These are phyloP conservation scores for Aspergillus calidoustus DNA, from an alignment of 2,329 filamentous ascomycete genomes.

Conservation along the genomic window DNA sequence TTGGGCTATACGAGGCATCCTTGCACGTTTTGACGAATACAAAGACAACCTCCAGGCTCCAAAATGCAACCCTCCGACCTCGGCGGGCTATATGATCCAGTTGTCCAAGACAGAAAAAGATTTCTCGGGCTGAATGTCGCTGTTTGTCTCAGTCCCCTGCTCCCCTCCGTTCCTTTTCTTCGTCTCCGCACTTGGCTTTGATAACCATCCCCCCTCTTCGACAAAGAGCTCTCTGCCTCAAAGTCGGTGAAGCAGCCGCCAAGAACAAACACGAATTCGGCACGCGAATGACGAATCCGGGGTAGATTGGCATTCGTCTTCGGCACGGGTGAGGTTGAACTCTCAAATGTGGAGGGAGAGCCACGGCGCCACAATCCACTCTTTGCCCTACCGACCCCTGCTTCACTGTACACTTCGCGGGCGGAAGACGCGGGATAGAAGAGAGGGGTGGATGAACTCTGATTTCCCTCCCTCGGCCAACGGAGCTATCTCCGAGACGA, in stretches of 20 bases:
- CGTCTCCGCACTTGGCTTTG: too few relatives aligned
- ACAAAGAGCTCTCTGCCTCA: not conserved
- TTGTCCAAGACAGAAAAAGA: not conserved
- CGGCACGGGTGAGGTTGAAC: not conserved
- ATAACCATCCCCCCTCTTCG: too few relatives aligned
- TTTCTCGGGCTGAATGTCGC: not conserved
- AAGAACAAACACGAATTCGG: slow-evolving; percentile 7
- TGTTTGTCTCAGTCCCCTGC: not conserved
- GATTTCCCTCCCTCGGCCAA: not conserved
- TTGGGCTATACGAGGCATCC: not conserved
- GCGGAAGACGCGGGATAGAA: not conserved
- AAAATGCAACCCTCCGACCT: not conserved
- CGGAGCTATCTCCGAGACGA: not conserved
- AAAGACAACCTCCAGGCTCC: not conserved
- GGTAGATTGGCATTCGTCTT: slow-evolving; percentile 1
- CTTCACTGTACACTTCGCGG: not conserved
- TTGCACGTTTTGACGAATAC: not conserved
- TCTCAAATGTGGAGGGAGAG: not conserved
- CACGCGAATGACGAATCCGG: slow-evolving; percentile 1
- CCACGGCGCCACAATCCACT: not conserved
- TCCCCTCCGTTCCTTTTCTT: not conserved
- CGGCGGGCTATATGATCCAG: not conserved
- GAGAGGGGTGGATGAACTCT: not conserved
- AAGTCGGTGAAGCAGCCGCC: not conserved
- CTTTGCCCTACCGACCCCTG: not conserved